Evolutionary conservation across 2,329 filamentous ascomycete species (phyloP), one percentile per base, ranked within the genome.

Genomic region (Decorospora gaudefroyi): DNA sequence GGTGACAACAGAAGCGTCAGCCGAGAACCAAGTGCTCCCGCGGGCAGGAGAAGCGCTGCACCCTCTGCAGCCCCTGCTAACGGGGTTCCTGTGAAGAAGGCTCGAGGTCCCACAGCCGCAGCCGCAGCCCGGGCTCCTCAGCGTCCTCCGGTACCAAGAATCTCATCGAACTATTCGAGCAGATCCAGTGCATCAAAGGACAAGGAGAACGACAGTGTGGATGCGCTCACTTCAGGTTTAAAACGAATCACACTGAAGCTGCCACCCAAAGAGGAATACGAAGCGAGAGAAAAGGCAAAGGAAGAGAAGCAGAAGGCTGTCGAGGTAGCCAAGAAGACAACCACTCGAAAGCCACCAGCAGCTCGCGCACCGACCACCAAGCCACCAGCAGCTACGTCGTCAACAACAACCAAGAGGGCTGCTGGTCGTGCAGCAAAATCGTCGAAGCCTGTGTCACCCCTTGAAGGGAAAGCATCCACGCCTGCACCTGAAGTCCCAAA

Each of bases 211-310:
- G 62, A 63, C 39, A 59, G 69, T 11, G 61, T 83, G 30, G 79
- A 83, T 30, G 70, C 69, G 12, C 63, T 83, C 17, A 72, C 78
- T 1, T 72, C 74, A 3, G 78, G 78, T 3, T 63, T 84, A 48
- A 79, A 79, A 58, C 78, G 77, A 18, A 78, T 85, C 41, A 83
- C 80, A 15, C 61, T 85, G 33, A 83, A 81, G 49, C 71, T 84
- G 37, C 79, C 79, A 0, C 74, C 78, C 0, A 75, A 75, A 15
- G 80, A 83, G 57, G 80, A 83, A 57, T 74, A 83, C 47, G 78
- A 81, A 18, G 74, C 72, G 6, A 68, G 77, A 15, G 76, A 80
- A 57, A 73, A 61, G n/a, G 67, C 75, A 36, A 73, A 71, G 38
- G 71, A 74, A 27, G 65, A 62, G 16, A 69, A 71, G 32, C 72